Conservation (phyloP, 1,284 basidiomycete genomes). For the Sutorius eximius region DNA sequence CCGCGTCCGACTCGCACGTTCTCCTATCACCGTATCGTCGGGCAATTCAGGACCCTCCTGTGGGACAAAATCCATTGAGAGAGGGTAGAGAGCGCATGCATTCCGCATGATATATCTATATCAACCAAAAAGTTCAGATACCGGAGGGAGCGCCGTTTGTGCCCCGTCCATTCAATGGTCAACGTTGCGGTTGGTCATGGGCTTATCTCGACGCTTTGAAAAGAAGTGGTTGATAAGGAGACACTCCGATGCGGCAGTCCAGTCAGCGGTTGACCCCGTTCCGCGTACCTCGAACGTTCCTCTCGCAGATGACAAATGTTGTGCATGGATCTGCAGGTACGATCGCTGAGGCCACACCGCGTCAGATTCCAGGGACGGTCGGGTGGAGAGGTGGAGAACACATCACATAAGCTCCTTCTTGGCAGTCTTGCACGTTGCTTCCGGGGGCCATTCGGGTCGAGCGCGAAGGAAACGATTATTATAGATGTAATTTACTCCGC, state of each 20-base stretch:
- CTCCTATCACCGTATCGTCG: neutral
- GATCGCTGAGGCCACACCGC: neutral
- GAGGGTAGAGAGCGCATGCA: neutral
- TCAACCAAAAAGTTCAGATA: neutral
- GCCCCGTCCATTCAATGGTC: neutral
- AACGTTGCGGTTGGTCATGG: neutral
- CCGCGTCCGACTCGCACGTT: neutral
- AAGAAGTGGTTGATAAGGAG: neutral
- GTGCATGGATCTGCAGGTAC: neutral
- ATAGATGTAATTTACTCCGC: neutral
- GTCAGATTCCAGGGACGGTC: neutral
- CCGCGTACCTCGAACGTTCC: constrained; percentile 1
- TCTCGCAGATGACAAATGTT: neutral
- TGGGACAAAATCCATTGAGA: constrained; percentile 1
- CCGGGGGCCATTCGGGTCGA: neutral
- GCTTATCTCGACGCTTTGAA: neutral
- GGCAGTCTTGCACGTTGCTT: neutral
- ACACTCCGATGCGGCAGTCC: no score
- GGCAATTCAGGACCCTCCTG: neutral
- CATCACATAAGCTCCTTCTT: no score
- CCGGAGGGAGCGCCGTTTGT: neutral
- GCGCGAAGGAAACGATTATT: neutral
- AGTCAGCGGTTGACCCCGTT: neutral
- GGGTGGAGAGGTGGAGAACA: neutral
- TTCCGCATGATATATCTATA: neutral